phyloP scores from a whole-genome alignment of 768 basidiomycete genomes.

The Mycena epipterygia region DNA sequence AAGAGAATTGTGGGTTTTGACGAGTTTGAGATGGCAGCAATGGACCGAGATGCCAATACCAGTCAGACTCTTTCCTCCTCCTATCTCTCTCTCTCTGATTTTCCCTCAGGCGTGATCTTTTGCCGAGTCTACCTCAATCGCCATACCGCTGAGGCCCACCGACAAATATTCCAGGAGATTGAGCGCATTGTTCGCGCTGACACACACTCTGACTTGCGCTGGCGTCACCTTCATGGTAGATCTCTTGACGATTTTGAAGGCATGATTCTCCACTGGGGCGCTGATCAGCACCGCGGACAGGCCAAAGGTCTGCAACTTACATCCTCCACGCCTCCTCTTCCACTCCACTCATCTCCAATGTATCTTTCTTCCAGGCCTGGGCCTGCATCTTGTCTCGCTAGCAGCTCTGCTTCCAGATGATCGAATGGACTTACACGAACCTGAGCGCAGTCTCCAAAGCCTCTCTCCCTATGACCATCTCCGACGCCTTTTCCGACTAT shows the following conservation, averaged over 20 bases:
- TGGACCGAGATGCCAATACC: constrained; percentile 35
- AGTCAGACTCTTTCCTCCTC: constrained; percentile 36
- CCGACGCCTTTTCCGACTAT: constrained; percentile 35
- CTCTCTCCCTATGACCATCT: constrained; percentile 43
- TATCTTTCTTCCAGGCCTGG: constrained; percentile 39
- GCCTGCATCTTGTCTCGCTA: constrained; percentile 37
- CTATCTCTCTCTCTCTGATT: constrained; percentile 20
- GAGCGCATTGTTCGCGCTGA: constrained; percentile 21
- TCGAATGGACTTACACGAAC: constrained; percentile 40
- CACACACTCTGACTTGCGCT: constrained; percentile 35
- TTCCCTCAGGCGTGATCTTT: background rate
- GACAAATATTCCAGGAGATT: background rate
- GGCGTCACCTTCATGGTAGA: constrained; percentile 39
- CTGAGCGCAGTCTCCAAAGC: constrained; percentile 9
- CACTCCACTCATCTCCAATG: background rate
- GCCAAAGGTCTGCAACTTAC: background rate
- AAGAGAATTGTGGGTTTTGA: constrained; percentile 37
- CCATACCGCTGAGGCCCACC: background rate
- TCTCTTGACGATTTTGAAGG: background rate
- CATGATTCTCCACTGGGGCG: background rate
- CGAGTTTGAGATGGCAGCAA: constrained; percentile 44
- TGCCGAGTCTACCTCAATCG: constrained; percentile 53
- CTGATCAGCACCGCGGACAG: background rate
- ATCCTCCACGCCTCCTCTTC: background rate
- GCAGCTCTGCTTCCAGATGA: background rate